Evolutionary conservation across 805 yeast species (phyloP).

Genomic region (Pichia insulana): DNA sequence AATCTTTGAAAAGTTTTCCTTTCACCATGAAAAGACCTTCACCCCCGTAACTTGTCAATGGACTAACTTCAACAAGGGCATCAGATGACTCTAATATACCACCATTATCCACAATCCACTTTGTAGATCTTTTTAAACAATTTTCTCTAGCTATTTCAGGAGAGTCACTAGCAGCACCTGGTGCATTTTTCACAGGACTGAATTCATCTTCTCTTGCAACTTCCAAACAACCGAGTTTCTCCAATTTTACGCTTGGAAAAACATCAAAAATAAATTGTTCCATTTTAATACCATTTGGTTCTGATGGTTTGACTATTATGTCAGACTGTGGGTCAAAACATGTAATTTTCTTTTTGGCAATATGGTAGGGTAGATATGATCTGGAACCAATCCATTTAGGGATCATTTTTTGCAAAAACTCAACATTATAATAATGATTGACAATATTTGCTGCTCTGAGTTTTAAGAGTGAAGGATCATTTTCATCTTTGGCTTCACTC

Average conservation of each 20-base stretch:
- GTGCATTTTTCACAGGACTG: slow-evolving; percentile 88
- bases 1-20: not conserved
- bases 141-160: slow-evolving; percentile 73
- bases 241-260: slow-evolving; percentile 65
- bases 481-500: slow-evolving; percentile 51
- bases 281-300: slow-evolving; percentile 84
- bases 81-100: slow-evolving; percentile 41
- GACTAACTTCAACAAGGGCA: slow-evolving; percentile 65
- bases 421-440: slow-evolving; percentile 87
- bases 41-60: slow-evolving; percentile 65
- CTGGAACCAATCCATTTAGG: slow-evolving; percentile 64
- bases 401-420: slow-evolving; percentile 50
- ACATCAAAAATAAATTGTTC: slow-evolving; percentile 98
- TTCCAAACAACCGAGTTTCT: slow-evolving; percentile 82
- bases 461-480: slow-evolving; percentile 46
- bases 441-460: slow-evolving; percentile 95
- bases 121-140: slow-evolving; percentile 56
- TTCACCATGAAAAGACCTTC: slow-evolving; percentile 43
- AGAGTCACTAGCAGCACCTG: slow-evolving; percentile 73
- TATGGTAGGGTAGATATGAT: slow-evolving; percentile 77
- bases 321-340: slow-evolving; percentile 41
- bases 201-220: slow-evolving; percentile 81
- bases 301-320: slow-evolving; percentile 47
- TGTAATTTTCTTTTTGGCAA: slow-evolving; percentile 81
- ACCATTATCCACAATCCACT: slow-evolving; percentile 70